These are phyloP conservation scores for Mycena kentingensis DNA, from an alignment of 768 basidiomycete genomes.

Conservation along the genomic window DNA sequence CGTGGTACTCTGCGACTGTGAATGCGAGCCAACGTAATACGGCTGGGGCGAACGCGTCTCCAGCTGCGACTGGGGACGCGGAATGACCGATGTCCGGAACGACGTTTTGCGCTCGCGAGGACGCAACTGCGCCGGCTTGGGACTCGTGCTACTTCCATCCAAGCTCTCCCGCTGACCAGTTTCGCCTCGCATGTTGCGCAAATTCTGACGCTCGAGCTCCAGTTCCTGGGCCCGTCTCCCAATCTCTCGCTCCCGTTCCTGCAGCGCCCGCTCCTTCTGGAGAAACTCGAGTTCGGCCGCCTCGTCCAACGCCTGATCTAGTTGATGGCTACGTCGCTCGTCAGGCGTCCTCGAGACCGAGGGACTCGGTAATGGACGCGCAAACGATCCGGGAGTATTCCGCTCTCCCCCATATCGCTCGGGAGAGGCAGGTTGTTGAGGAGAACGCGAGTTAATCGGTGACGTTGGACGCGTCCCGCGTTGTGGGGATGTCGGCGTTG, in stretches of 20 bases:
- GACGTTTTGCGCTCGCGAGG: slow-evolving; percentile 19
- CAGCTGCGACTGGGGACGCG: slow-evolving; percentile 30
- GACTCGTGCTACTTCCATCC: slow-evolving; percentile 8
- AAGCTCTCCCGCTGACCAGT: slow-evolving; percentile 21
- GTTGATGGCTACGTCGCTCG: slow-evolving; percentile 39
- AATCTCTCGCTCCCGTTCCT: slow-evolving; percentile 56
- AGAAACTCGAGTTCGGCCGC: slow-evolving; percentile 52
- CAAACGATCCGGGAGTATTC: slow-evolving; percentile 10
- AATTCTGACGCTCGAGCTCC: slow-evolving; percentile 53
- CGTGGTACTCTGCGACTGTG: slow-evolving; percentile 43
- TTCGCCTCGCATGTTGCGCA: slow-evolving; percentile 40
- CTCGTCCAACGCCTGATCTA: slow-evolving; percentile 43
- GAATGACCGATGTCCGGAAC: slow-evolving; percentile 24
- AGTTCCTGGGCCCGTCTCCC: slow-evolving; percentile 55
- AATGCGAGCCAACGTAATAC: slow-evolving; percentile 3
- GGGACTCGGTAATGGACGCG: slow-evolving; percentile 16
- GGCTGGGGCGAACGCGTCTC: slow-evolving; percentile 8
- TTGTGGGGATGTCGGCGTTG: slow-evolving; percentile 42
- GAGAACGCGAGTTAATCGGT: slow-evolving; percentile 30
- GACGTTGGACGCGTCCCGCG: slow-evolving; percentile 35
- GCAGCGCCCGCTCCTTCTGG: slow-evolving; percentile 56
- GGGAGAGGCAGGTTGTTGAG: slow-evolving; percentile 24
- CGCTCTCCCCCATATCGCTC: slow-evolving; percentile 20
- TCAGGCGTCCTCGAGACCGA: slow-evolving; percentile 26
- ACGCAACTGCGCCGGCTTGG: slow-evolving; percentile 22